These are phyloP conservation scores for Allantophomopsis lycopodina DNA, from an alignment of 2,329 filamentous ascomycete genomes.

Conservation along the genomic window DNA sequence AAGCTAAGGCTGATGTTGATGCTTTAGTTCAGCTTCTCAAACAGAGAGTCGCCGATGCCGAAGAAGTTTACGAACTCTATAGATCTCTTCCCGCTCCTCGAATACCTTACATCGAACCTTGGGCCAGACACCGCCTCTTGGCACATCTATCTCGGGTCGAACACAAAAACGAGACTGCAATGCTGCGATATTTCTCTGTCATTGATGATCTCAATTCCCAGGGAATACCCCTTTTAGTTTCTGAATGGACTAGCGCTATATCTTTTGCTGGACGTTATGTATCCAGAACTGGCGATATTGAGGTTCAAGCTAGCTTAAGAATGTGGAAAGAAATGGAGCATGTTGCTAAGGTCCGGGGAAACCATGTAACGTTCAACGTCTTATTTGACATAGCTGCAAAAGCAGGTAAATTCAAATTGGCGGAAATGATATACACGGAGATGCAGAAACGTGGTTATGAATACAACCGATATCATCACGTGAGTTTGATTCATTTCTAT, in stretches of 20 bases:
- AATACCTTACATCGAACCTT: slow-evolving; percentile 15
- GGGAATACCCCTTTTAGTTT: slow-evolving; percentile 50
- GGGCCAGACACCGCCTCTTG: slow-evolving; percentile 15
- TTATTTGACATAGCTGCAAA: slow-evolving; percentile 83
- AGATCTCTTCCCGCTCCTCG: slow-evolving; percentile 18
- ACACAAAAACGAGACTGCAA: slow-evolving; percentile 30
- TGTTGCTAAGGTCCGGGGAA: slow-evolving; percentile 46
- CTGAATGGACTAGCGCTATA: slow-evolving; percentile 77
- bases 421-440: slow-evolving; percentile 74
- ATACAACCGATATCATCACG: slow-evolving; percentile 68
- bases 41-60: slow-evolving; percentile 9
- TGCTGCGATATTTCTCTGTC: slow-evolving; percentile 72
- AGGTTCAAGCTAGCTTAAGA: slow-evolving; percentile 56
- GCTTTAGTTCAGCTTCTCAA: slow-evolving; percentile 6
- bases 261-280: slow-evolving; percentile 65
- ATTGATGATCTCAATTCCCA: slow-evolving; percentile 70
- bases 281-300: slow-evolving; percentile 36
- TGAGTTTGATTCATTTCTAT: slow-evolving; percentile 72
- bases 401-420: slow-evolving; percentile 69
- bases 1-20: slow-evolving; percentile 12
- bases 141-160: slow-evolving; percentile 16
- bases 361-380: slow-evolving; percentile 81
- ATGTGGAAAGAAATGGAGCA: slow-evolving; percentile 88
- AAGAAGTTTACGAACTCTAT: slow-evolving; percentile 19
- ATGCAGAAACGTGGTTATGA: slow-evolving; percentile 56